A percentile compares a stretch with the other conserved stretches of the same genome.
phyloP scores from a whole-genome alignment of 2,329 filamentous ascomycete genomes.

The Cercospora brassicicola region DNA sequence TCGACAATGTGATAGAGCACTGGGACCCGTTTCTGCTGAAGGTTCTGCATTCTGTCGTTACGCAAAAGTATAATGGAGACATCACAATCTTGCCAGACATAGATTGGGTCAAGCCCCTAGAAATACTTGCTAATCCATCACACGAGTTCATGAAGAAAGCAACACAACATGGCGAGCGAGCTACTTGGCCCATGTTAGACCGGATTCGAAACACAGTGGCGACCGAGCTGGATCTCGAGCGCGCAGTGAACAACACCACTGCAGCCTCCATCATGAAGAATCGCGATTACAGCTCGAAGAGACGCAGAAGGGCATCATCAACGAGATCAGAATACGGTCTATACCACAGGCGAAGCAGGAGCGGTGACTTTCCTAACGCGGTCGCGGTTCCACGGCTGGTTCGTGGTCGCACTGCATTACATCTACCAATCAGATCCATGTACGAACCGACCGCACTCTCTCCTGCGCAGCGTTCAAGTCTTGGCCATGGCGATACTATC shows the following conservation, averaged over 20 bases:
- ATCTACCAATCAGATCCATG: conserved; percentile 25
- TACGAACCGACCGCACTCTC: conserved; percentile 14
- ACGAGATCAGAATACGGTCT: conserved; percentile 26
- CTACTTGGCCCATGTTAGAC: conserved; percentile 88
- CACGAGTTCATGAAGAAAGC: conserved; percentile 81
- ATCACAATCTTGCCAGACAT: conserved; percentile 90
- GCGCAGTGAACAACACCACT: conserved; percentile 10
- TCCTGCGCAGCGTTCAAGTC: background rate
- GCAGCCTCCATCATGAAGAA: conserved; percentile 57
- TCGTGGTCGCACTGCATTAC: conserved; percentile 16
- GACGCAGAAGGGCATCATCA: conserved; percentile 20
- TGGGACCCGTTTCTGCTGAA: conserved; percentile 24
- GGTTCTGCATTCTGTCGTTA: conserved; percentile 71
- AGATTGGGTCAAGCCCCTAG: conserved; percentile 69
- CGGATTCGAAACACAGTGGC: conserved; percentile 83
- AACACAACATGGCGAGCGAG: conserved; percentile 74
- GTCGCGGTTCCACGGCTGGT: conserved; percentile 13
- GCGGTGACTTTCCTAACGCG: conserved; percentile 7
- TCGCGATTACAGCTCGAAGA: background rate
- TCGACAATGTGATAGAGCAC: conserved; percentile 24
- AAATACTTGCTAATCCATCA: conserved; percentile 79
- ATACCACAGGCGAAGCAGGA: conserved; percentile 9
- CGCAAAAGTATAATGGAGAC: conserved; percentile 89
- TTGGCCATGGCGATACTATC: conserved; percentile 8
- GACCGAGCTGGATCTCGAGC: conserved; percentile 79